Evolutionary conservation across 2,329 filamentous ascomycete genomes (phyloP).

Genomic region (Colletotrichum kahawae): DNA sequence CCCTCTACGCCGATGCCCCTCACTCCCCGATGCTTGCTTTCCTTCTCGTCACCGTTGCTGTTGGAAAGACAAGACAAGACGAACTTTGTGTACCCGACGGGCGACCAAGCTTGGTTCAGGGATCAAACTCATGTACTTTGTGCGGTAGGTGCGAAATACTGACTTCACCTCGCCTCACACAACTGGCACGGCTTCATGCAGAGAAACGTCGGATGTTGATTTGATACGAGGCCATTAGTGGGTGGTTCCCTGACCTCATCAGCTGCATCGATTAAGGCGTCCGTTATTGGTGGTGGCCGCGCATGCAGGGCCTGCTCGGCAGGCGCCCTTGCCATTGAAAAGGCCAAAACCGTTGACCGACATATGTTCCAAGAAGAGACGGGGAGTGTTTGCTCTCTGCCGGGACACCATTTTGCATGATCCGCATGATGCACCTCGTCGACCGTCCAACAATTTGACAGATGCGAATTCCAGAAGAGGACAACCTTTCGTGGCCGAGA

Average conservation of each 20-base stretch:
- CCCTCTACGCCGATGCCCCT: slow-evolving; percentile 1
- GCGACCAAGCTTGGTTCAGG: background rate
- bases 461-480: background rate
- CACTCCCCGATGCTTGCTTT: background rate
- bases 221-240: slow-evolving; percentile 10
- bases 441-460: background rate
- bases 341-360: slow-evolving; percentile 14
- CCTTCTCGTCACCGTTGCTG: background rate
- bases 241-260: slow-evolving; percentile 12
- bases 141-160: background rate
- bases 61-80: background rate
- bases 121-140: background rate
- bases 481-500: background rate
- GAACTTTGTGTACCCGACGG: background rate
- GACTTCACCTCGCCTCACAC: slow-evolving; percentile 6
- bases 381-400: slow-evolving; percentile 6
- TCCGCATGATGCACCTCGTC: slow-evolving; percentile 1
- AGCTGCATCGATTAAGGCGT: slow-evolving; percentile 10
- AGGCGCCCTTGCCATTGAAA: slow-evolving; percentile 11
- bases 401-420: background rate
- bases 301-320: slow-evolving; percentile 7
- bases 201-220: slow-evolving; percentile 16
- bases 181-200: slow-evolving; percentile 7
- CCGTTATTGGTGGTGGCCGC: background rate
- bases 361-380: slow-evolving; percentile 6